Conservation (phyloP, 2,329 filamentous ascomycete species). For the Exserohilum rostratum region DNA sequence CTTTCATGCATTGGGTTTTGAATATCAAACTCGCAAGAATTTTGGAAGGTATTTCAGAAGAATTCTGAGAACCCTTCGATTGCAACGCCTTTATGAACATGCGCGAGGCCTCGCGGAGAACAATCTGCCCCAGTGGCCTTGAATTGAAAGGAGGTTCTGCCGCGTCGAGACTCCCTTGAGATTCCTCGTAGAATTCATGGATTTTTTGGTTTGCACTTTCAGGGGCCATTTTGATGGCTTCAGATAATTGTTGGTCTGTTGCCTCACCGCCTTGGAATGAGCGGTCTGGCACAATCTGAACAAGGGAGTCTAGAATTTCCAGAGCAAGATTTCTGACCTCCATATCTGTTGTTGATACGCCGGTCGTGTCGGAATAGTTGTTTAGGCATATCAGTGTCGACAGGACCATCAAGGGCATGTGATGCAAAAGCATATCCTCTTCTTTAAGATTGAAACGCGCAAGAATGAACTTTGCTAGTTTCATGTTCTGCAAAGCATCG, state of each 20-base stretch:
- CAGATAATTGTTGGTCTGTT: slow-evolving; percentile 11
- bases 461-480: slow-evolving; percentile 80
- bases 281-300: slow-evolving; percentile 47
- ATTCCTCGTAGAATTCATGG: slow-evolving; percentile 43
- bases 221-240: slow-evolving; percentile 9
- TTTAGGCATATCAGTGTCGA: slow-evolving; percentile 61
- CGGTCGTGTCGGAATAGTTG: slow-evolving; percentile 28
- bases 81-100: slow-evolving; percentile 35
- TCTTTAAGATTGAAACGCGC: slow-evolving; percentile 90
- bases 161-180: slow-evolving; percentile 44
- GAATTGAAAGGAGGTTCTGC: slow-evolving; percentile 37
- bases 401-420: slow-evolving; percentile 79
- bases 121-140: slow-evolving; percentile 33
- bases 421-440: slow-evolving; percentile 90
- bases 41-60: slow-evolving; percentile 39
- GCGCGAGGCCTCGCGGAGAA: slow-evolving; percentile 38
- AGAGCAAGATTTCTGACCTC: slow-evolving; percentile 37
- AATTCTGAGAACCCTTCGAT: slow-evolving; percentile 8
- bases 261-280: slow-evolving; percentile 28
- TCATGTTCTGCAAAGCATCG: slow-evolving; percentile 66
- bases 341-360: slow-evolving; percentile 10
- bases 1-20: slow-evolving; percentile 35
- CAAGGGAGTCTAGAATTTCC: slow-evolving; percentile 46
- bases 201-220: slow-evolving; percentile 28
- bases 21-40: slow-evolving; percentile 43